Conservation (phyloP, 169 alveolate genomes). For the Babesia bigemina region DNA sequence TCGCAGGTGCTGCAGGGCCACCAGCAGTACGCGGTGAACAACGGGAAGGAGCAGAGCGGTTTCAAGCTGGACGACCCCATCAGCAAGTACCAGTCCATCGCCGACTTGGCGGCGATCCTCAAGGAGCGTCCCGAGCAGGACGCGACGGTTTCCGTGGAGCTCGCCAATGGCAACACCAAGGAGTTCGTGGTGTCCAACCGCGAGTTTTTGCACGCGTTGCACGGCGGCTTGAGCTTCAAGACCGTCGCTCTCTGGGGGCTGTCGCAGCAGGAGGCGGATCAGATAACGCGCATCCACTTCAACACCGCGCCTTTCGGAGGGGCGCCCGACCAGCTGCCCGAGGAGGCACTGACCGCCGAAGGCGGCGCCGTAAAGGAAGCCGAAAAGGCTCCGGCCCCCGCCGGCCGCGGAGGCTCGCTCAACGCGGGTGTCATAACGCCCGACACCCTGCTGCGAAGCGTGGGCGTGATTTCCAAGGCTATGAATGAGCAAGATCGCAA, state of each 20-base stretch:
- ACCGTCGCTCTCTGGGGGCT: slow-evolving; percentile 60
- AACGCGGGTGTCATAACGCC: slow-evolving; percentile 36
- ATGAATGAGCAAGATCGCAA: slow-evolving; percentile 29
- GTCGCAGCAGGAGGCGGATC: slow-evolving; percentile 61
- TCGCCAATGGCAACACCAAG: slow-evolving; percentile 54
- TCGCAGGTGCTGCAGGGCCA: slow-evolving; percentile 64
- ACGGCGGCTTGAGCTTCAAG: slow-evolving; percentile 63
- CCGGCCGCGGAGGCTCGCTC: neutral
- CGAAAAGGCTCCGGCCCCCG: neutral
- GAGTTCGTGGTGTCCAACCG: slow-evolving; percentile 38
- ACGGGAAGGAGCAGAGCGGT: slow-evolving; percentile 8
- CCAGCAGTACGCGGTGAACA: slow-evolving; percentile 47
- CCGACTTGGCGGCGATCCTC: slow-evolving; percentile 26
- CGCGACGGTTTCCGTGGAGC: slow-evolving; percentile 23
- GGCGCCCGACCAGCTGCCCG: slow-evolving; percentile 12
- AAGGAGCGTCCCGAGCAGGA: slow-evolving; percentile 41
- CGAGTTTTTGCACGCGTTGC: slow-evolving; percentile 64
- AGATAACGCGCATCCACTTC: slow-evolving; percentile 44
- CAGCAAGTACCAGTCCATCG: slow-evolving; percentile 27
- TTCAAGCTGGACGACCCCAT: slow-evolving; percentile 50
- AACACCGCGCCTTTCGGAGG: slow-evolving; percentile 44
- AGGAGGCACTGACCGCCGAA: neutral
- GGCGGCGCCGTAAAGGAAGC: neutral
- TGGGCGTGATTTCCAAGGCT: slow-evolving; percentile 24
- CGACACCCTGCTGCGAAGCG: slow-evolving; percentile 17